A percentile compares a stretch with the other conserved stretches of the same genome.
phyloP scores from a whole-genome alignment of 2,329 filamentous ascomycete genomes.

The Aspergillus sp. region DNA sequence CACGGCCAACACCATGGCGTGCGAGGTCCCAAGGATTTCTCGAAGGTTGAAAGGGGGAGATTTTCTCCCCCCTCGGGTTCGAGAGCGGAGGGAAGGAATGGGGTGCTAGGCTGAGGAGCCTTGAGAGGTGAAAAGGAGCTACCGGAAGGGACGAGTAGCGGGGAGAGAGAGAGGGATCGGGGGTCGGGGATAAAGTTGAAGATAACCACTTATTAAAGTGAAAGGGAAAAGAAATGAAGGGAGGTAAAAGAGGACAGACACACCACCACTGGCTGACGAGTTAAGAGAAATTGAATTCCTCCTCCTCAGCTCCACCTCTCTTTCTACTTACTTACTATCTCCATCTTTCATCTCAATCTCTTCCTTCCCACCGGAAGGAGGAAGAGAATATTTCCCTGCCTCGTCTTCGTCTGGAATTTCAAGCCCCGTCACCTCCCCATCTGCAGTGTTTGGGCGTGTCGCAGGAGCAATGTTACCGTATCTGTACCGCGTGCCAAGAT shows the following conservation, averaged over 20 bases:
- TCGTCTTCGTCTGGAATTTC: not conserved
- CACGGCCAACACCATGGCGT: slow-evolving; percentile 9
- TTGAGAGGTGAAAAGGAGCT: too few species aligned
- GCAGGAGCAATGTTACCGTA: slow-evolving; percentile 11
- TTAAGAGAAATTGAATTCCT: too few species aligned
- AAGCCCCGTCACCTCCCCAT: not conserved
- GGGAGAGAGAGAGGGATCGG: not conserved
- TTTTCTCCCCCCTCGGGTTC: not conserved
- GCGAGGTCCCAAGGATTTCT: not conserved
- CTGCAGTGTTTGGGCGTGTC: not conserved
- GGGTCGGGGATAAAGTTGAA: not conserved
- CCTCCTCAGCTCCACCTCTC: not conserved
- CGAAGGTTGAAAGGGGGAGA: not conserved
- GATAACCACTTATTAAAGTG: not conserved
- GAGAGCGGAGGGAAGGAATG: not conserved
- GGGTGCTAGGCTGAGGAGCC: not conserved
- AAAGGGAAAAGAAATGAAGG: not conserved
- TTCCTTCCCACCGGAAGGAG: not conserved
- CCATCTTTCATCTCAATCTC: not conserved
- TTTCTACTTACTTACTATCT: not conserved
- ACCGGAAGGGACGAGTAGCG: too few species aligned
- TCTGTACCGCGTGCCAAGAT: slow-evolving; percentile 20
- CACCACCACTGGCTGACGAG: too few species aligned
- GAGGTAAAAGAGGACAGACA: not conserved
- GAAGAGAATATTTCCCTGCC: not conserved